Evolutionary conservation across 2,329 filamentous ascomycete species (phyloP).

Genomic region (Aureobasidium lini): DNA sequence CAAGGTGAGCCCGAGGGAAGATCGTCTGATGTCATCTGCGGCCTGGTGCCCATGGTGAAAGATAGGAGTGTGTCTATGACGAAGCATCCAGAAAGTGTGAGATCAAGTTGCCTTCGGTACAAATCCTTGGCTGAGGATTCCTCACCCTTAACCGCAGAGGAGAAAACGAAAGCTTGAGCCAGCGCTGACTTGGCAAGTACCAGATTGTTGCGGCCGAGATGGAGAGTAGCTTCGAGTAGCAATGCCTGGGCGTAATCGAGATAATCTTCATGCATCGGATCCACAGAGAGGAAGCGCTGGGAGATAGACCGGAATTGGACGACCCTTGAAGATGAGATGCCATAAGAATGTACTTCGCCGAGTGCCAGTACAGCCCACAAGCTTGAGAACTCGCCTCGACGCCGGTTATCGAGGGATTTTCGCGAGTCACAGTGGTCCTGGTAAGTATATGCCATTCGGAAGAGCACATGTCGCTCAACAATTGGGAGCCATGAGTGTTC

Average conservation of each 20-base stretch:
- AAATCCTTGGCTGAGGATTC: too few species aligned
- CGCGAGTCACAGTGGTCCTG: slow-evolving; percentile 20
- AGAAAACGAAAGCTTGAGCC: background rate
- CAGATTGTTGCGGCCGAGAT: background rate
- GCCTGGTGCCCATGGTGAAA: background rate
- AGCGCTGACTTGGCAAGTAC: background rate
- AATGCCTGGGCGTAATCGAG: background rate
- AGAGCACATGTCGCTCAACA: slow-evolving; percentile 57
- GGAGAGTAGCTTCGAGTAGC: background rate
- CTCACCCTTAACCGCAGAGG: background rate
- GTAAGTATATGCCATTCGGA: slow-evolving; percentile 51
- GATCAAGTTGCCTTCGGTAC: background rate
- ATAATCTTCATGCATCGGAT: background rate
- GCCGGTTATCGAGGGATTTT: background rate
- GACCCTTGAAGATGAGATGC: background rate
- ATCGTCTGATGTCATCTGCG: background rate
- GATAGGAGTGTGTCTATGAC: background rate
- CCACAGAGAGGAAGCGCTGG: background rate
- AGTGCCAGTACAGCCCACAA: background rate
- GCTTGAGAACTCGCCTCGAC: background rate
- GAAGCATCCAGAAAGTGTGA: background rate
- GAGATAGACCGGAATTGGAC: background rate
- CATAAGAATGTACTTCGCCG: background rate
- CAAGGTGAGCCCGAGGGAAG: background rate
- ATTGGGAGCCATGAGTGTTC: slow-evolving; percentile 73